Evolutionary conservation across 306 rosid genomes (phyloP).

Genomic region (Sphenostylis stenocarpa): DNA sequence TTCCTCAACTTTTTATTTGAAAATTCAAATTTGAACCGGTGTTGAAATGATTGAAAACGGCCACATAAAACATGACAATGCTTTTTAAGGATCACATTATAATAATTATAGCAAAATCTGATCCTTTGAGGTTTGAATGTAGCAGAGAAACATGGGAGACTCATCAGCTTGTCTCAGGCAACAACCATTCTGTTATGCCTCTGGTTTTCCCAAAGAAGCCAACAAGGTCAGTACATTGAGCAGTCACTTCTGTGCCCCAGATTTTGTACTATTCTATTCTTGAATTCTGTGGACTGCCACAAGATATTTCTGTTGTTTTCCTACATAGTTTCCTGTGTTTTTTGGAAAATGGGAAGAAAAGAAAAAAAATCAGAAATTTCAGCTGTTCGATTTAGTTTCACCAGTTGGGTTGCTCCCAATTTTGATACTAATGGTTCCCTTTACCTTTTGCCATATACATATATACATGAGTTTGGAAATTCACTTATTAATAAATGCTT

Average conservation of each 20-base stretch:
- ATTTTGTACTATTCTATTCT: conserved; percentile 11
- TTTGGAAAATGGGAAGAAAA: neutral
- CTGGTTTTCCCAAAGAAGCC: conserved; percentile 74
- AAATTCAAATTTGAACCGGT: conserved; percentile 72
- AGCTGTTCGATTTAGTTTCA: neutral
- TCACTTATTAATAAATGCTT: neutral
- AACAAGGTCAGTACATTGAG: conserved; percentile 58
- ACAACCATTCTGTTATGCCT: conserved; percentile 82
- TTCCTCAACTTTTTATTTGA: conserved; percentile 38
- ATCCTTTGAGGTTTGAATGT: conserved; percentile 37
- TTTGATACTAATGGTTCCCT: neutral
- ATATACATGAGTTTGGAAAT: neutral
- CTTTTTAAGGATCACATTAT: conserved; percentile 8
- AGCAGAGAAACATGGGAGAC: conserved; percentile 65
- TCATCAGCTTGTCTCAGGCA: conserved; percentile 80
- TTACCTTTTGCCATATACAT: neutral
- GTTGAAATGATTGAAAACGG: conserved; percentile 29
- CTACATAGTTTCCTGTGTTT: neutral
- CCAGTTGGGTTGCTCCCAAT: neutral
- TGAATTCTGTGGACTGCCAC: neutral
- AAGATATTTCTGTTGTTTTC: neutral
- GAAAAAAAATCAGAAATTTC: neutral
- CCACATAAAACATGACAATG: conserved; percentile 15
- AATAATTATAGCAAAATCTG: conserved; percentile 39
- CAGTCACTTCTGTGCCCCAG: neutral